phyloP scores from a whole-genome alignment of 192 early-diverging fungal genomes.

The Hyaloraphidium curvatum region DNA sequence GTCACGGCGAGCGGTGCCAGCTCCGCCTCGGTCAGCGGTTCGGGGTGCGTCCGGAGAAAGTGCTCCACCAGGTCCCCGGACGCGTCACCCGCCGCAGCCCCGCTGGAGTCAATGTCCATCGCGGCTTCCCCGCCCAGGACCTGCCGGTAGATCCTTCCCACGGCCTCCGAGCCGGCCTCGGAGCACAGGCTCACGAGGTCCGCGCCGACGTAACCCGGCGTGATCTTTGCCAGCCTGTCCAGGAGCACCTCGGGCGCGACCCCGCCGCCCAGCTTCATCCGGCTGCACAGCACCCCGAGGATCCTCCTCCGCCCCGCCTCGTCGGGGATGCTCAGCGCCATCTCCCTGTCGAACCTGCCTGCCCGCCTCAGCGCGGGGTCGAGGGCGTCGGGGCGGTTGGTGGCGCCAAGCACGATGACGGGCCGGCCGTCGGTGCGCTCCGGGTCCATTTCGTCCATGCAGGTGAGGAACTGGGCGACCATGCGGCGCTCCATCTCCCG shows the following conservation, averaged over 20 bases:
- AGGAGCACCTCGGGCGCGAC: conserved; percentile 63
- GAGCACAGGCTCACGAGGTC: conserved; percentile 81
- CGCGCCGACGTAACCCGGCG: conserved; percentile 95
- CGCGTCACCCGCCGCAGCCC: not conserved
- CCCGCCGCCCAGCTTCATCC: conserved; percentile 57
- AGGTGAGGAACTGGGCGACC: conserved; percentile 88
- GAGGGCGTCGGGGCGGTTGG: conserved; percentile 71
- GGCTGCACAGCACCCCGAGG: conserved; percentile 50
- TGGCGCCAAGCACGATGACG: conserved; percentile 79
- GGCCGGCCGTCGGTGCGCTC: conserved; percentile 67
- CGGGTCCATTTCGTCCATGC: too few relatives aligned
- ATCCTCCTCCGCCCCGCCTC: conserved; percentile 67
- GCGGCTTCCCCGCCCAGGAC: conserved; percentile 5
- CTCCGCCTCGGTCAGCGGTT: conserved; percentile 57
- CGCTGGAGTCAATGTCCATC: conserved; percentile 11
- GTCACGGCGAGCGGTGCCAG: conserved; percentile 66
- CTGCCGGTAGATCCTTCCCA: conserved; percentile 46
- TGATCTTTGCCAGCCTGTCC: conserved; percentile 73
- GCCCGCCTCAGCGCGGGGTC: conserved; percentile 65
- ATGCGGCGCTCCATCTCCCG: conserved; percentile 91
- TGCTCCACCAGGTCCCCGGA: conserved; percentile 15
- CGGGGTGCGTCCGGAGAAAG: conserved; percentile 49
- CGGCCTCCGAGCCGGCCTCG: conserved; percentile 78
- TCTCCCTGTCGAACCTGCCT: conserved; percentile 76
- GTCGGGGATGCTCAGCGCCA: conserved; percentile 76